Base-by-base conservation (phyloP, 2,329 filamentous ascomycete genomes). In the Graphium sp. region DNA sequence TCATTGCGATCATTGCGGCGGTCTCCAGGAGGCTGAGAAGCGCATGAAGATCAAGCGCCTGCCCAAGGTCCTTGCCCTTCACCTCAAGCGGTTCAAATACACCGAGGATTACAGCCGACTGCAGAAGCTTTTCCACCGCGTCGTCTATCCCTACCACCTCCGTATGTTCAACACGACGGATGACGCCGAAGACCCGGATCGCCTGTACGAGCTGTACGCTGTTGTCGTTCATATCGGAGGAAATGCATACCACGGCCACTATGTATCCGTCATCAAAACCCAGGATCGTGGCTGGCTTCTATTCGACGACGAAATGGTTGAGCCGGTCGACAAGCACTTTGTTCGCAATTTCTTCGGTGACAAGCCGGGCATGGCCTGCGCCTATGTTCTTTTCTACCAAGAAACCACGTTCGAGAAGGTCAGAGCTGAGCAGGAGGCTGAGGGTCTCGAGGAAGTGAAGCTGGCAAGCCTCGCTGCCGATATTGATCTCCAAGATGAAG, bases 31-130 rank as follows among this genome's bases (percentile, higher is more conserved):
- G 54, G 89, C 89, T 1, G 89, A 98, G 52, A 98, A 95, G 60
- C 72, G 89, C 37, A 98, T 98, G 89, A 98, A 95, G 60, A 87
- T 98, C 41, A 95, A 98, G 58, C 72, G 81, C 30, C 56, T 95
- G 45, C 89, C 89, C 4, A 84, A 82, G 45, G 83, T 98, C 34
- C 55, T 98, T 37, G 85, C 89, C 5, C 58, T 98, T 33, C 89
- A 98, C 47, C 56, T 98, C 36, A 98, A 98, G 55, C 73, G 89
- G 32, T 98, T 98, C 62, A 95, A 95, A 55, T 98, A 94, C 47
- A 94, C 87, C 3, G 89, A 95, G 47, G 87, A 95, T 49, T 71
- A 91, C 45, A 89, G 85, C 39, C 72, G 85, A 31, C 57, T 98
- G 36, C 85, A 95, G 49, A 98, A 98, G 53, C 66, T 98, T 24